These are phyloP conservation scores for Paramarasmius palmivorus DNA, from an alignment of 1,284 basidiomycete genomes.

Conservation along the genomic window DNA sequence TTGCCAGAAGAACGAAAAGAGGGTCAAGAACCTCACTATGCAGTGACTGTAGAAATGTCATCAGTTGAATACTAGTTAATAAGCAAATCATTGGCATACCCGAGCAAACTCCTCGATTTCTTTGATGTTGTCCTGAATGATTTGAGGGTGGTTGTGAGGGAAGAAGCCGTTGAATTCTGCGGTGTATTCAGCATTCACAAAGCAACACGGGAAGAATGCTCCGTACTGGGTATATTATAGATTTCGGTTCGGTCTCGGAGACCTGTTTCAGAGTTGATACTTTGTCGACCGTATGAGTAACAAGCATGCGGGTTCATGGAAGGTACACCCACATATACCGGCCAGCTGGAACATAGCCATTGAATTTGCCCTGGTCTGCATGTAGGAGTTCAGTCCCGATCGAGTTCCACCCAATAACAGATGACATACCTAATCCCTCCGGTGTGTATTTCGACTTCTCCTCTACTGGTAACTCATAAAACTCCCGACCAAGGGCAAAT, in stretches of 20 bases:
- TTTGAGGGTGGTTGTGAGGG: constrained; percentile 36
- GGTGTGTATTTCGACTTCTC: constrained; percentile 53
- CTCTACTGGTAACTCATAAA: constrained; percentile 49
- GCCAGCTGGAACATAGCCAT: constrained; percentile 52
- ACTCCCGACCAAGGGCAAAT: constrained; percentile 42
- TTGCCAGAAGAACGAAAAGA: constrained; percentile 41
- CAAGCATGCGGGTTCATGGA: too few species aligned
- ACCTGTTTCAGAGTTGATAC: too few species aligned
- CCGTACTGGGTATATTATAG: constrained; percentile 51
- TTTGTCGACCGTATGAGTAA: constrained; percentile 27
- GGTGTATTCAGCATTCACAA: neutral
- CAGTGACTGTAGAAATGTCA: neutral
- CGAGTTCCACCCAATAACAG: too few species aligned
- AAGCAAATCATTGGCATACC: constrained; percentile 18
- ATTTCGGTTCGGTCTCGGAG: constrained; percentile 46
- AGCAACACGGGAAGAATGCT: neutral
- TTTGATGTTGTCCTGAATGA: constrained; percentile 39
- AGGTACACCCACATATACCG: constrained; percentile 34
- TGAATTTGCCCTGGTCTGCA: constrained; percentile 48
- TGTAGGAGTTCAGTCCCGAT: too few species aligned
- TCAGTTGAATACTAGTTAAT: too few species aligned
- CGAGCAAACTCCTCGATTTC: constrained; percentile 49
- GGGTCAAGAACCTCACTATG: constrained; percentile 44
- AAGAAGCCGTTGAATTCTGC: constrained; percentile 45
- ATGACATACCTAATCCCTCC: constrained; percentile 39